Conservation (phyloP, 2,329 filamentous ascomycete genomes). For the Pestalotiopsis sp. region DNA sequence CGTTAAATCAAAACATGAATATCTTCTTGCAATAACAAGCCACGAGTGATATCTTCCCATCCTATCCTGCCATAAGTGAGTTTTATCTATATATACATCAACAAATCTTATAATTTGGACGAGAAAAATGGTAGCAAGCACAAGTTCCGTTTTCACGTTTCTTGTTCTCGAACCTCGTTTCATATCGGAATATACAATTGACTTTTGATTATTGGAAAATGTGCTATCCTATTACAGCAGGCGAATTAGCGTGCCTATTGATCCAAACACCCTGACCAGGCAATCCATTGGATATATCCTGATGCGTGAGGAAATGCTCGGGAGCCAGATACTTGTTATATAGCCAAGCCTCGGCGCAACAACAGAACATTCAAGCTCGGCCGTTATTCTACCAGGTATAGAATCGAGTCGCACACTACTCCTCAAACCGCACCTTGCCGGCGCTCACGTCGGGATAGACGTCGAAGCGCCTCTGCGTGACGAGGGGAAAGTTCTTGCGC, state of each 20-base stretch:
- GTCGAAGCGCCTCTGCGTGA: constrained; percentile 86
- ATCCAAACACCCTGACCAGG: neutral
- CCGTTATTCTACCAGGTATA: constrained; percentile 1
- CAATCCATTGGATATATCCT: neutral
- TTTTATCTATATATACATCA: no score
- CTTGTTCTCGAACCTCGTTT: neutral
- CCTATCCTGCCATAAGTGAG: neutral
- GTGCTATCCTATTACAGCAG: neutral
- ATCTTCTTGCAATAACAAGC: neutral
- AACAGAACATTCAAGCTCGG: no score
- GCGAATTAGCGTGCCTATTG: neutral
- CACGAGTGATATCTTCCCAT: neutral
- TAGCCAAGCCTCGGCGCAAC: no score
- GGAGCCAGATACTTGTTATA: no score
- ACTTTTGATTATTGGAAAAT: neutral
- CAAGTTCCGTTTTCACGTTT: no score
- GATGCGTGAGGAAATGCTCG: no score
- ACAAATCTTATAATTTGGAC: no score
- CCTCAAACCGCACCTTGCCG: constrained; percentile 47
- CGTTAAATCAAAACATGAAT: neutral
- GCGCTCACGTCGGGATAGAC: constrained; percentile 89
- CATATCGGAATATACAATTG: neutral
- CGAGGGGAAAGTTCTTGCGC: constrained; percentile 82
- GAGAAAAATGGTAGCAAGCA: no score
- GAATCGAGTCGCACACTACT: constrained; percentile 18